These are phyloP conservation scores for Lecanicillium sp. DNA, from an alignment of 2,329 filamentous ascomycete species.

Conservation along the genomic window DNA sequence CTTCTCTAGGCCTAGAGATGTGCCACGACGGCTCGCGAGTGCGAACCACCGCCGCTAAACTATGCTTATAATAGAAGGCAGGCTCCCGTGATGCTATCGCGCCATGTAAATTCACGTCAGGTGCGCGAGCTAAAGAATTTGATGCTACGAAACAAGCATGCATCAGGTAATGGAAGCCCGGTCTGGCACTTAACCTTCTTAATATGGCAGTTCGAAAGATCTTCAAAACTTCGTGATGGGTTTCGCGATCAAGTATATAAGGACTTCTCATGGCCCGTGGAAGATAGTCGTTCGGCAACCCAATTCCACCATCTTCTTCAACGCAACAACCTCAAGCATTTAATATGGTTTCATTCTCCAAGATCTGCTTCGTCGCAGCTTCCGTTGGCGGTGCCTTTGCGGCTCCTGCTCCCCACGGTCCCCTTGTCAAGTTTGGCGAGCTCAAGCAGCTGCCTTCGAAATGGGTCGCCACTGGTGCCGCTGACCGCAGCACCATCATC, in stretches of 20 bases:
- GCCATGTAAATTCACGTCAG: background rate
- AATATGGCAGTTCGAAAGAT: background rate
- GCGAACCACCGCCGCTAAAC: background rate
- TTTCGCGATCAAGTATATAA: background rate
- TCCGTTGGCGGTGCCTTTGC: conserved; percentile 6
- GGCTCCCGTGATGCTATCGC: background rate
- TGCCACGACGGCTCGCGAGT: background rate
- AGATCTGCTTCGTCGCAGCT: conserved; percentile 10
- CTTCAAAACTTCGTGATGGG: background rate
- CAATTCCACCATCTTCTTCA: background rate
- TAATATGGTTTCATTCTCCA: conserved; percentile 14
- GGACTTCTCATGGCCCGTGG: background rate
- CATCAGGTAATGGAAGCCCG: background rate
- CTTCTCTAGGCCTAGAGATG: conserved; percentile 4
- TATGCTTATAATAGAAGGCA: conserved; percentile 7
- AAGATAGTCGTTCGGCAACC: background rate
- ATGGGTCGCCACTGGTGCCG: conserved; percentile 5
- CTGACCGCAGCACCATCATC: conserved; percentile 5
- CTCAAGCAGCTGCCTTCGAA: conserved; percentile 3
- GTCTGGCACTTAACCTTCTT: conserved; percentile 1
- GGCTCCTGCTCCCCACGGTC: conserved; percentile 4
- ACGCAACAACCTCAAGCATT: background rate
- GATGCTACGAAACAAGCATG: background rate
- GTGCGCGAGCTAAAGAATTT: background rate
- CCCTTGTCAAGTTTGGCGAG: conserved; percentile 11